Evolutionary conservation across 345 rosid species (phyloP).

Genomic region (Eucalyptus cloeziana): DNA sequence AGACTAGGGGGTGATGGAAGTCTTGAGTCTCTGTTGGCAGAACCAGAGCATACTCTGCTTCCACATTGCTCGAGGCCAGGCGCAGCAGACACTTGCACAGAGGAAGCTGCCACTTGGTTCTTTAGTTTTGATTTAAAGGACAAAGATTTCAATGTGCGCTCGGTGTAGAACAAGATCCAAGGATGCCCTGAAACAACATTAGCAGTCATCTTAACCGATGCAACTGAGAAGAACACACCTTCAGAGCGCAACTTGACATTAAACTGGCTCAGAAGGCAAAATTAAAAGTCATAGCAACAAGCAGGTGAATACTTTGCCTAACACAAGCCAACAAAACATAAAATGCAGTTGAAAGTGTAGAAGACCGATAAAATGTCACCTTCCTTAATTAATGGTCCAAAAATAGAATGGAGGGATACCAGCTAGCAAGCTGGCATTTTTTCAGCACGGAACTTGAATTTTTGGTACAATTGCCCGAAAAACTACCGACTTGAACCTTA

Average conservation of each 20-base stretch:
- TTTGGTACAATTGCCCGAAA: neutral
- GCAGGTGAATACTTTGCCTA: neutral
- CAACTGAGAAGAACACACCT: neutral
- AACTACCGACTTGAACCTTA: neutral
- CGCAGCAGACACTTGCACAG: conserved; percentile 1
- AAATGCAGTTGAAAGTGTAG: neutral
- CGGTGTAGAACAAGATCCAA: conserved; percentile 78
- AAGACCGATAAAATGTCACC: neutral
- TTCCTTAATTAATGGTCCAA: neutral
- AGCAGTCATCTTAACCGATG: neutral
- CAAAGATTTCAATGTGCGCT: conserved; percentile 47
- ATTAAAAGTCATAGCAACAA: neutral
- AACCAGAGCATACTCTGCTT: conserved; percentile 7
- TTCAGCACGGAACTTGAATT: neutral
- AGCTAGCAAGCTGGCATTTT: neutral
- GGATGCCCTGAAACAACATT: conserved; percentile 59
- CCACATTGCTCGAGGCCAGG: conserved; percentile 1
- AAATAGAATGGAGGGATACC: neutral
- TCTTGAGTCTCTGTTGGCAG: neutral
- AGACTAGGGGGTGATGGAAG: conserved; percentile 14
- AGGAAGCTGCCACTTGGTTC: conserved; percentile 32
- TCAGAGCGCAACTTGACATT: neutral
- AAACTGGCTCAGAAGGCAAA: neutral
- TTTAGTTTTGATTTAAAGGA: conserved; percentile 55
- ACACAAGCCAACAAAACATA: neutral